Percentiles rank a stretch among this genome's conserved stretches.
Conservation (phyloP, 768 basidiomycete genomes). For the Russula ochroleuca region DNA sequence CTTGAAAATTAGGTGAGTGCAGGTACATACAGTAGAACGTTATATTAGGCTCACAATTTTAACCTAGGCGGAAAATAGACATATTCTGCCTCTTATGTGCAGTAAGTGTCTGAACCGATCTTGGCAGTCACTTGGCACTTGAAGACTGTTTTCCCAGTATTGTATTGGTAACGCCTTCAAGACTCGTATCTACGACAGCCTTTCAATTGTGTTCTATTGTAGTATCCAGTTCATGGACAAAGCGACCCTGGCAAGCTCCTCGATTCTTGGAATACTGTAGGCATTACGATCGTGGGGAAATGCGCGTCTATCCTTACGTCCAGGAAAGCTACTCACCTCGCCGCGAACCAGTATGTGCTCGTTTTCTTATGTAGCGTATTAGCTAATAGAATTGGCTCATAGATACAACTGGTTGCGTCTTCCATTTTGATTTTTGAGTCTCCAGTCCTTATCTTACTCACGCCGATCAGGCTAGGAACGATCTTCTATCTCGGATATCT, state of each 20-base stretch:
- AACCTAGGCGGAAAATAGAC: slow-evolving; percentile 48
- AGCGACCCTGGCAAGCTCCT: slow-evolving; percentile 60
- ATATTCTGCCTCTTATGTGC: slow-evolving; percentile 69
- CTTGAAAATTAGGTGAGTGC: slow-evolving; percentile 43
- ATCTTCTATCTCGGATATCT: slow-evolving; percentile 71
- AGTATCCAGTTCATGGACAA: slow-evolving; percentile 80
- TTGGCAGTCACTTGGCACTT: slow-evolving; percentile 2
- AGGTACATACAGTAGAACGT: neutral
- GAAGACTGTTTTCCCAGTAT: slow-evolving; percentile 35
- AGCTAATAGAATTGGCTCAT: neutral
- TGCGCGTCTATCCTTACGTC: slow-evolving; percentile 8
- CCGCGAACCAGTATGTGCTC: slow-evolving; percentile 54
- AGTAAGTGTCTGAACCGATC: slow-evolving; percentile 40
- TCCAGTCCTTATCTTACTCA: neutral
- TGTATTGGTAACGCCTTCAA: slow-evolving; percentile 46
- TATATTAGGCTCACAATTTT: slow-evolving; percentile 29
- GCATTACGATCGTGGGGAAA: slow-evolving; percentile 21
- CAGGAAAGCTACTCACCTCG: slow-evolving; percentile 57
- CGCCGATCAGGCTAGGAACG: slow-evolving; percentile 56
- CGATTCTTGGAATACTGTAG: slow-evolving; percentile 68
- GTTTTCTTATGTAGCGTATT: neutral
- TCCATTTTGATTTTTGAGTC: neutral
- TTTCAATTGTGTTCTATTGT: slow-evolving; percentile 34
- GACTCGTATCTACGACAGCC: neutral
- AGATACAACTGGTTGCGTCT: slow-evolving; percentile 61